These are phyloP conservation scores for Paramecium octaurelia DNA, from an alignment of 73 alveolate species.

Conservation along the genomic window DNA sequence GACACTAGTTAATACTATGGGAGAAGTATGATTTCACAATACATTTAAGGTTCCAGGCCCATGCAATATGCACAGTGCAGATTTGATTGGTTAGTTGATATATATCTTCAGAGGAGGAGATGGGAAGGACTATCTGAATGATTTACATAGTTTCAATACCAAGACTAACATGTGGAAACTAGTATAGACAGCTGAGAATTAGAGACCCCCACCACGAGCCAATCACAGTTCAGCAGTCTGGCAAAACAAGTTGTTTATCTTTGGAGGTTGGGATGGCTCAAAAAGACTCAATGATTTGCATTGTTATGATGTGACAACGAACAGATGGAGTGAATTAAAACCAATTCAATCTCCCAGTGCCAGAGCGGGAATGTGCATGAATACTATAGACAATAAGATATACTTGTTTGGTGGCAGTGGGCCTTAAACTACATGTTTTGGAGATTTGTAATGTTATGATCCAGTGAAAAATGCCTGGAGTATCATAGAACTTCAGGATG, in stretches of 20 bases:
- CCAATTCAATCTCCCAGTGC: slow-evolving; percentile 80
- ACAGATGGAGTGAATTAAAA: slow-evolving; percentile 68
- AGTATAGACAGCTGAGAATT: slow-evolving; percentile 65
- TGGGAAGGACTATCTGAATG: slow-evolving; percentile 89
- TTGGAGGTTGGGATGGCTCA: slow-evolving; percentile 95
- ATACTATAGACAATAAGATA: slow-evolving; percentile 71
- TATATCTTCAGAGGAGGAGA: slow-evolving; percentile 93
- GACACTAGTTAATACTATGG: slow-evolving; percentile 70
- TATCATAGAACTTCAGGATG: slow-evolving; percentile 52
- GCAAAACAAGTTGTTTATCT: slow-evolving; percentile 69
- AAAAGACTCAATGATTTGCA: slow-evolving; percentile 81
- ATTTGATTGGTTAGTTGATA: slow-evolving; percentile 69
- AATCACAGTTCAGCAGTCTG: slow-evolving; percentile 80
- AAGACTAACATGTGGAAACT: slow-evolving; percentile 66
- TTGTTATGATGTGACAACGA: slow-evolving; percentile 59
- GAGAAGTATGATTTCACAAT: slow-evolving; percentile 42
- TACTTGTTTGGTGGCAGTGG: slow-evolving; percentile 92
- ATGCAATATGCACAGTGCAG: slow-evolving; percentile 93
- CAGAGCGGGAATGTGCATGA: slow-evolving; percentile 91
- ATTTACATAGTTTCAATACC: slow-evolving; percentile 77
- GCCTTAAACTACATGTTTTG: slow-evolving; percentile 82
- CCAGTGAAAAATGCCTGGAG: slow-evolving; percentile 70
- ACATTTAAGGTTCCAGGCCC: slow-evolving; percentile 73
- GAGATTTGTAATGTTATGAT: slow-evolving; percentile 78
- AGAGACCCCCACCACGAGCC: slow-evolving; percentile 88